Evolutionary conservation across 768 basidiomycete species (phyloP).

Genomic region (Auriscalpium microsporum): DNA sequence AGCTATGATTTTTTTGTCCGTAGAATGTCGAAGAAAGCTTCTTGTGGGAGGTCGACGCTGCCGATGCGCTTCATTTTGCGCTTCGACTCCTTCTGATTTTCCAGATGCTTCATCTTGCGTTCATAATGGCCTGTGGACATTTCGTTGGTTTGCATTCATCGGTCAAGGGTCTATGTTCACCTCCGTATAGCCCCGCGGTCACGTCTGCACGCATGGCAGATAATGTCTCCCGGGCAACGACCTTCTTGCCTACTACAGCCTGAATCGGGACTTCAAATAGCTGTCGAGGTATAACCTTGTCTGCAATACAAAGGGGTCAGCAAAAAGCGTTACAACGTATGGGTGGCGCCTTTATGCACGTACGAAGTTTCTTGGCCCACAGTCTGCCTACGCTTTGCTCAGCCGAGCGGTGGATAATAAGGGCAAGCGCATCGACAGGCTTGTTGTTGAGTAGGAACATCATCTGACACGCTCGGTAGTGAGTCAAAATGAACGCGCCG

Average conservation of each 20-base stretch:
- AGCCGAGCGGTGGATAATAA: slow-evolving; percentile 80
- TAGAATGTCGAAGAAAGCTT: slow-evolving; percentile 91
- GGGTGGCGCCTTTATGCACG: slow-evolving; percentile 21
- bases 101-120: slow-evolving; percentile 82
- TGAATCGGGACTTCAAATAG: slow-evolving; percentile 95
- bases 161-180: slow-evolving; percentile 25
- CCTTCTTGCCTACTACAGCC: slow-evolving; percentile 77
- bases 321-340: neutral
- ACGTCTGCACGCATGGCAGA: slow-evolving; percentile 86
- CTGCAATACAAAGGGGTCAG: slow-evolving; percentile 27
- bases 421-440: slow-evolving; percentile 86
- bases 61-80: slow-evolving; percentile 83
- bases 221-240: slow-evolving; percentile 85
- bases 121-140: slow-evolving; percentile 62
- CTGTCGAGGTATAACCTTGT: slow-evolving; percentile 88
- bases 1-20: slow-evolving; percentile 40
- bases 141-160: neutral
- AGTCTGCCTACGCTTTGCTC: slow-evolving; percentile 65
- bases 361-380: slow-evolving; percentile 93
- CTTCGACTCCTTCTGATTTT: slow-evolving; percentile 92
- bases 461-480: slow-evolving; percentile 45
- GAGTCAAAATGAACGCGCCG: neutral
- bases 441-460: slow-evolving; percentile 82
- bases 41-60: slow-evolving; percentile 84
- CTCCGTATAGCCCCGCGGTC: slow-evolving; percentile 89